These are phyloP conservation scores for Haberlea rhodopensis DNA, from an alignment of 257 asterid genomes.

Conservation along the genomic window DNA sequence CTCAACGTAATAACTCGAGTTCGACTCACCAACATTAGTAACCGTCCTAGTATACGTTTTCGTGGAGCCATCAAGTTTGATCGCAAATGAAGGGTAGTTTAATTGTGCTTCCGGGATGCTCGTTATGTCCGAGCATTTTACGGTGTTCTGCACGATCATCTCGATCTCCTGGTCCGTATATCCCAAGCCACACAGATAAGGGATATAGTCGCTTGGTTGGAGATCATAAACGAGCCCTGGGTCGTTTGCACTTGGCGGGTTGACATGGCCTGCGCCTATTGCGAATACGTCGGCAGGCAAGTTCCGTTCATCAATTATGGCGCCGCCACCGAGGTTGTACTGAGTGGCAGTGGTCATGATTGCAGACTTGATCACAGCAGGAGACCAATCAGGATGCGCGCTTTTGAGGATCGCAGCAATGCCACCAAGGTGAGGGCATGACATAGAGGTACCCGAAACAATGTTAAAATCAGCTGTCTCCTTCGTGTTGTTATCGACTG, in stretches of 20 bases:
- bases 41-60: slow-evolving; percentile 32
- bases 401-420: neutral
- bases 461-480: slow-evolving; percentile 13
- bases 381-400: neutral
- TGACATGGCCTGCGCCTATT: slow-evolving; percentile 27
- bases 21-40: slow-evolving; percentile 31
- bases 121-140: slow-evolving; percentile 21
- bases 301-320: slow-evolving; percentile 11
- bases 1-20: slow-evolving; percentile 12
- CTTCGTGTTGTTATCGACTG: slow-evolving; percentile 19
- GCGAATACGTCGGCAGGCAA: slow-evolving; percentile 16
- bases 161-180: slow-evolving; percentile 31
- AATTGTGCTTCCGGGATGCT: slow-evolving; percentile 33
- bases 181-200: slow-evolving; percentile 34
- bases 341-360: no score
- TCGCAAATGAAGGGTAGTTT: slow-evolving; percentile 39
- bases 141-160: slow-evolving; percentile 4
- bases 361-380: no score
- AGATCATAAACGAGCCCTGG: slow-evolving; percentile 39
- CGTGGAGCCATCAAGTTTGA: slow-evolving; percentile 13
- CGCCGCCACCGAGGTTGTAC: neutral
- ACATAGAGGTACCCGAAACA: slow-evolving; percentile 21
- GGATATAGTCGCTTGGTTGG: no score
- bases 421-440: slow-evolving; percentile 22
- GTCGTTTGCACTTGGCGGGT: slow-evolving; percentile 31